Evolutionary conservation across 139 green algal genomes (phyloP).

Genomic region (Trebouxia sp.): DNA sequence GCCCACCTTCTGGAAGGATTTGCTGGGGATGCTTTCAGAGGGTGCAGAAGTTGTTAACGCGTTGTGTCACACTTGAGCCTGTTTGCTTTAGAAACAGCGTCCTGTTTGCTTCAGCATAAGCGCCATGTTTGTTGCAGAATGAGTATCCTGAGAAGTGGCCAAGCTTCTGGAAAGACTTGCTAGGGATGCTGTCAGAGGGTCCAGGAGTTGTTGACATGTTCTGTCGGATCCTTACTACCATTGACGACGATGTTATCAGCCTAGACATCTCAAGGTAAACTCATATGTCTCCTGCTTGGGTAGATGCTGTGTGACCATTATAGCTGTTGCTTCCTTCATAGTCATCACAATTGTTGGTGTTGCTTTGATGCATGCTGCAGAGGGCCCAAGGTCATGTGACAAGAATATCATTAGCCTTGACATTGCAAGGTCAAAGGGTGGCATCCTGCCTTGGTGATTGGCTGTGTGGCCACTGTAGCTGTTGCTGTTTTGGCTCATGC

Average conservation of each 20-base stretch:
- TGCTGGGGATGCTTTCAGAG: conserved; percentile 56
- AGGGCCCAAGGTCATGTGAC: no score
- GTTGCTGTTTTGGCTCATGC: no score
- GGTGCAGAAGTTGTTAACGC: conserved; percentile 32
- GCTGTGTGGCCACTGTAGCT: no score
- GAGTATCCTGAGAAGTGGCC: conserved; percentile 89
- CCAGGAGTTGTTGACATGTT: conserved; percentile 86
- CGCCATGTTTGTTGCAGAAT: conserved; percentile 34
- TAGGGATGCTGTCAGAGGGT: conserved; percentile 57
- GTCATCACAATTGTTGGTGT: no score
- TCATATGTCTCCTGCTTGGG: not conserved
- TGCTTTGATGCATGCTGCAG: no score
- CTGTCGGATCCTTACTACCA: conserved; percentile 78
- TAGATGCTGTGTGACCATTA: not conserved
- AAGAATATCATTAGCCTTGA: no score
- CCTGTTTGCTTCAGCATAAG: not conserved
- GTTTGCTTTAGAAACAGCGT: no score
- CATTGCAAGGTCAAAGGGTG: no score
- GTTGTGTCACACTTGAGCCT: no score
- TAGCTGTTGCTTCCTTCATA: no score
- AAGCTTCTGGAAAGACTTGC: conserved; percentile 84
- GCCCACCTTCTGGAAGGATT: conserved; percentile 87
- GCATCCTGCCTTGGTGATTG: no score
- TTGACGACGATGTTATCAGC: conserved; percentile 93
- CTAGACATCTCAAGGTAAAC: conserved; percentile 77